Evolutionary conservation across 805 yeast species (phyloP), one percentile per base, ranked within the genome.

Genomic region (Lachancea sp.): DNA sequence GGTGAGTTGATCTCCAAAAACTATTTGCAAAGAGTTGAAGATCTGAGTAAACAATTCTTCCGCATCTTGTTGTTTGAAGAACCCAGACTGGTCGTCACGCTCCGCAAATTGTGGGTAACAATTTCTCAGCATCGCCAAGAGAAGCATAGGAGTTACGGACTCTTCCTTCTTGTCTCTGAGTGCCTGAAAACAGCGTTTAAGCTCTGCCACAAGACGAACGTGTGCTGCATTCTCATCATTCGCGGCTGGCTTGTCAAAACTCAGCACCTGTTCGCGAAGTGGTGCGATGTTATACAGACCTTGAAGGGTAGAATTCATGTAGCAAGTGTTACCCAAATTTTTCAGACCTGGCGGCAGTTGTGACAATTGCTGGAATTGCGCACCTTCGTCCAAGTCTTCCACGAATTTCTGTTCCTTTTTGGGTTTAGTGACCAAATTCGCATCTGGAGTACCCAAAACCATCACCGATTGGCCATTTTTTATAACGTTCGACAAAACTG

Each of bases 301-400:
- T 61, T 93, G 99, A 39, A 93, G 69, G 36, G 93, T 73, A 0
- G 98, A 90, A 61, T 93, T 93, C 62, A 93, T 69, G 59, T 90
- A 90, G 65, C 99, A 93, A 0, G 99, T 93, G 59, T 93, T 93
- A 16, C 99, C 99, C 62, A 90, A 84, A 61, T 93, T 93, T 66
- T 84, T 86, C 55, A 93, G 73, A 0, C 99, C 99, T 20, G 88
- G 83, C 1, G 99, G 99, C 66, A 82, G 70, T 53, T 67, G 49
- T 65, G 63, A 70, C 71, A 52, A 62, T 65, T 58, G 69, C 45
- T 57, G 60, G 13, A 48, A 39, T 52, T 58, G 63, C 45, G 59
- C 61, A 31, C 56, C 57, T 12, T 60, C 73, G 30, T 74, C 72
- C 62, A 83, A 65, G 61, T 85, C 96, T 63, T 85, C 95, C 33